Evolutionary conservation across 2,329 filamentous ascomycete species (phyloP), one percentile per base, ranked within the genome.

Genomic region (Penicillium sp.): DNA sequence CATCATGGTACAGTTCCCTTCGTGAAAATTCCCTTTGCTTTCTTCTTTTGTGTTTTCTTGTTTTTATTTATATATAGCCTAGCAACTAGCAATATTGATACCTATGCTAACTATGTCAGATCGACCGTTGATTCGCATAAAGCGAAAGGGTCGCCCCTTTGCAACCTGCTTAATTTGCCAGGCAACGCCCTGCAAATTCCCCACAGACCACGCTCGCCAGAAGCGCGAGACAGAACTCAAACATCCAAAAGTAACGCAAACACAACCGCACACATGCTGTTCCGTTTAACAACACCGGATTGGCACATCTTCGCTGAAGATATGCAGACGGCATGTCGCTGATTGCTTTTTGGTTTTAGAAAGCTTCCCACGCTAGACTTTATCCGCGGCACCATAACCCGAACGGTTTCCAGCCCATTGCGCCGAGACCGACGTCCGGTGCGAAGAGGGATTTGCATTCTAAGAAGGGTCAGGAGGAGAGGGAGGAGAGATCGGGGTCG

Each of bases 121-220:
- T 77, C 90, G 92, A 68, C 90, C 90, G 61, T 83, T 97, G 61
- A 89, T 91, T 69, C 91, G 95, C 74, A 96, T 97, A 79, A 94
- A 95, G 77, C 95, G 96, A 74, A 97, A 97, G 79, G 93, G 93
- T 68, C 89, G 93, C 60, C 93, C 93, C 49, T 92, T 97, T 63
- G 95, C 93, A 64, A 92, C 97, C 84, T 97, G 93, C 77, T 86
- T 90, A 63, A 91, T 97, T 76, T 97, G 93, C 78, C 90, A 70
- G 31, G 61, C 92, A 72, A 86, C 89, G 55, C 89, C 94, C 78
- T 92, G 93, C 77, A 95, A 96, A 80, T 91, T 90, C 70, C 90
- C 92, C 65, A 87, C 90, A 40, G 89, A 93, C 60, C 93, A 97
- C 74, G 84, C 92, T 70, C 94, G 93, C 50, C 60, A 67, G 40